A percentile compares a stretch with the other conserved stretches of the same genome.
These are phyloP conservation scores for Calonectria ilicicola DNA, from an alignment of 2,329 filamentous ascomycete genomes.

Conservation along the genomic window DNA sequence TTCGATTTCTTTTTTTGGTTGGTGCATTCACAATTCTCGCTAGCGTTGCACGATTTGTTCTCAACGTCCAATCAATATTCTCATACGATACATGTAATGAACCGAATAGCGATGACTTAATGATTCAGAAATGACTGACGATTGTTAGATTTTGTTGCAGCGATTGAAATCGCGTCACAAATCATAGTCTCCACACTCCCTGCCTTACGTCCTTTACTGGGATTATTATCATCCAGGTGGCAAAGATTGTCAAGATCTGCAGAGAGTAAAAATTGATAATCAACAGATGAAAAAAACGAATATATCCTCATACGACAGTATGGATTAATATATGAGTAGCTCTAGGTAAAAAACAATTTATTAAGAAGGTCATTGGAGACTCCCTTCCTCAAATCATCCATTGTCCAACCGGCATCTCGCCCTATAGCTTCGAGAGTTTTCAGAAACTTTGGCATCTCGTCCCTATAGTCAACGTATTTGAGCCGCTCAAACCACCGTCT, in stretches of 20 bases:
- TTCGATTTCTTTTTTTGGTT: background rate
- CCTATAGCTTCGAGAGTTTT: background rate
- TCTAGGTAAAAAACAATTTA: background rate
- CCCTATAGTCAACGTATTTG: background rate
- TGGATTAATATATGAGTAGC: too few relatives aligned
- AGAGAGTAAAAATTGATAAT: background rate
- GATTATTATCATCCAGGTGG: background rate
- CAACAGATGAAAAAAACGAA: too few relatives aligned
- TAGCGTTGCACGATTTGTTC: background rate
- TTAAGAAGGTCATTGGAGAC: background rate
- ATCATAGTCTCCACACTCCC: background rate
- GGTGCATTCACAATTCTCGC: background rate
- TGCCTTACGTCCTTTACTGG: background rate
- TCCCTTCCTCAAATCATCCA: background rate
- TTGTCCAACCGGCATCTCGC: background rate
- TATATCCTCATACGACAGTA: too few relatives aligned
- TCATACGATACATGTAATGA: background rate
- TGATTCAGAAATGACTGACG: too few relatives aligned
- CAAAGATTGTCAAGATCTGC: background rate
- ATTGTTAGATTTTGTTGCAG: background rate
- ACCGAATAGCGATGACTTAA: too few relatives aligned
- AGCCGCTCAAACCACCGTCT: background rate
- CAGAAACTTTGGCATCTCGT: background rate
- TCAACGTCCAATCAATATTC: background rate
- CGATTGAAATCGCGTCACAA: background rate